These are phyloP conservation scores for Magnusiomyces clavatus DNA, from an alignment of 1,139 yeast genomes.

Conservation along the genomic window DNA sequence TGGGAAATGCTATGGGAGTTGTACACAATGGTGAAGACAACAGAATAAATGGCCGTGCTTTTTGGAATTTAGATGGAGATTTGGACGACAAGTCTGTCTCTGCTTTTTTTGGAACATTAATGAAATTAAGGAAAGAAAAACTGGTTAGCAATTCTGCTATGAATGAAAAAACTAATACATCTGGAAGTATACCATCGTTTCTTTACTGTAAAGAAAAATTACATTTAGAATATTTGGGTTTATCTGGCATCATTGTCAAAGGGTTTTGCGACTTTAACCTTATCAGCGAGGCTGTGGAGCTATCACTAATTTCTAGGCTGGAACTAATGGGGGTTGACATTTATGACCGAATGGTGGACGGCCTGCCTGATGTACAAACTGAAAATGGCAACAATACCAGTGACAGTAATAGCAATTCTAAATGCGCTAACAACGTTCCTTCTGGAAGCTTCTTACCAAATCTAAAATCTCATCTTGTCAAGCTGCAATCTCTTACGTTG, in stretches of 20 bases:
- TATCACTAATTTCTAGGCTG: slow-evolving; percentile 12
- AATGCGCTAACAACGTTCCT: not conserved
- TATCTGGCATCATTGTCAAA: slow-evolving; percentile 18
- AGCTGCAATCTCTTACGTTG: slow-evolving; percentile 10
- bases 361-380: not conserved
- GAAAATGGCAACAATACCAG: not conserved
- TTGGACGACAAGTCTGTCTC: slow-evolving; percentile 11
- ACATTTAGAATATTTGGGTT: slow-evolving; percentile 16
- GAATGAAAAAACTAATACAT: not conserved
- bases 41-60: slow-evolving; percentile 1
- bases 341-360: not conserved
- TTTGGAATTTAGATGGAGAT: slow-evolving; percentile 7
- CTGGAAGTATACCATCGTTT: not conserved
- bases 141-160: not conserved
- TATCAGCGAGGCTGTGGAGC: slow-evolving; percentile 13
- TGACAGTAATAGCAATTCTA: too few relatives aligned
- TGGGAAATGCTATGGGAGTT: slow-evolving; percentile 2
- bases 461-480: slow-evolving; percentile 4
- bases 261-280: slow-evolving; percentile 12
- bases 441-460: slow-evolving; percentile 9
- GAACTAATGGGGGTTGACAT: slow-evolving; percentile 16
- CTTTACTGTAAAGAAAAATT: slow-evolving; percentile 4
- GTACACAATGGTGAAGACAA: slow-evolving; percentile 1
- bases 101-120: slow-evolving; percentile 17
- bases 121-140: not conserved